Evolutionary conservation across 2,329 filamentous ascomycete genomes (phyloP).

Genomic region (Beauveria bassiana): DNA sequence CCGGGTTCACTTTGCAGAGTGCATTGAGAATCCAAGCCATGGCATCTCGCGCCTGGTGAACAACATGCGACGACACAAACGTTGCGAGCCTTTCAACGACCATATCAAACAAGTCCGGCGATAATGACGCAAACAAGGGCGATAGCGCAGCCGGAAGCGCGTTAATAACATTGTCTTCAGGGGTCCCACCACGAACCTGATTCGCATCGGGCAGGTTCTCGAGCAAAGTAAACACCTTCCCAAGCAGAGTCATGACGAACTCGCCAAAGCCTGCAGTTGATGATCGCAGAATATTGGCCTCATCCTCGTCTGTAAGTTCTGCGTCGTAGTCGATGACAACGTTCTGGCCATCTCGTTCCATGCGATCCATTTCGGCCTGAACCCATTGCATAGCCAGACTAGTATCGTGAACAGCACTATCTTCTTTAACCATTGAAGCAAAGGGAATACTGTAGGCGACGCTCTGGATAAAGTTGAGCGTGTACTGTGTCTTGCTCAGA

Average conservation of each 20-base stretch:
- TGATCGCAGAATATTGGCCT: conserved; percentile 80
- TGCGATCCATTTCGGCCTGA: conserved; percentile 83
- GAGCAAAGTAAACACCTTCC: conserved; percentile 88
- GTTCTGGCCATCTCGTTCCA: conserved; percentile 80
- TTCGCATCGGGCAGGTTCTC: conserved; percentile 92
- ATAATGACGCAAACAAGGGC: conserved; percentile 82
- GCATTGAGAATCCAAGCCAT: conserved; percentile 99
- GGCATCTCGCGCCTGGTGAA: conserved; percentile 92
- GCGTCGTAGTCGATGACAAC: conserved; percentile 78
- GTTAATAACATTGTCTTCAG: conserved; percentile 95
- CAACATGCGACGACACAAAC: conserved; percentile 89
- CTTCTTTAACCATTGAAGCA: conserved; percentile 57
- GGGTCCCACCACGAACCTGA: conserved; percentile 79
- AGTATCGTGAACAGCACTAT: conserved; percentile 62
- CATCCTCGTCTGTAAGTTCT: conserved; percentile 77
- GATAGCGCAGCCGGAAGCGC: conserved; percentile 86
- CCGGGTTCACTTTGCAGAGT: conserved; percentile 88
- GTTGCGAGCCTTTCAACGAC: conserved; percentile 85
- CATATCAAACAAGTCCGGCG: conserved; percentile 87
- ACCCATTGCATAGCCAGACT: conserved; percentile 87
- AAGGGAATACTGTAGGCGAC: conserved; percentile 96
- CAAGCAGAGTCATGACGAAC: conserved; percentile 83
- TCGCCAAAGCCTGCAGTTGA: conserved; percentile 92
- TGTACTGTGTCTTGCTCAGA: conserved; percentile 90
- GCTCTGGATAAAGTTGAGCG: conserved; percentile 88